Evolutionary conservation across 2,329 filamentous ascomycete genomes (phyloP).

Genomic region (Zelopaecilomyces penicillatus): DNA sequence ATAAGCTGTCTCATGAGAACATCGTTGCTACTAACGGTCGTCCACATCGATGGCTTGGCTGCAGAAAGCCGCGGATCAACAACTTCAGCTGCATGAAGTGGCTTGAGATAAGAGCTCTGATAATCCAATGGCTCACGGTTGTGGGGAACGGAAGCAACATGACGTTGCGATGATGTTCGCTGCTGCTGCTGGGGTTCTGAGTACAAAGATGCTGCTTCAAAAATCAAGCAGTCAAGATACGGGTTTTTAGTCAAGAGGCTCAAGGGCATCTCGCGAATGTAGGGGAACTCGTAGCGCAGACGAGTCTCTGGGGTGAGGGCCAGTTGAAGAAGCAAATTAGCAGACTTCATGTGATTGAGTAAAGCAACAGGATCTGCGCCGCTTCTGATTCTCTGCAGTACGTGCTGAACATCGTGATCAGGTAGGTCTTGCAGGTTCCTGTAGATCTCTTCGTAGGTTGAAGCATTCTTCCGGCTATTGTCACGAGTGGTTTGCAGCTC

Average conservation of each 20-base stretch:
- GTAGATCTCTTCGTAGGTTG: too few species aligned
- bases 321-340: constrained; percentile 30
- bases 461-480: too few species aligned
- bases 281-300: constrained; percentile 32
- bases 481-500: too few species aligned
- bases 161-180: constrained; percentile 16
- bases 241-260: constrained; percentile 13
- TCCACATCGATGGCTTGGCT: constrained; percentile 23
- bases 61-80: constrained; percentile 20
- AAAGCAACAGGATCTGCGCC: constrained; percentile 23
- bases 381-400: constrained; percentile 27
- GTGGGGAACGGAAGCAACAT: constrained; percentile 11
- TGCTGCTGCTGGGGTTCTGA: background rate
- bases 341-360: constrained; percentile 25
- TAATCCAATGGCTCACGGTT: too few species aligned
- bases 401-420: constrained; percentile 22
- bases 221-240: constrained; percentile 19
- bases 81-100: constrained; percentile 21
- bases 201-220: constrained; percentile 14
- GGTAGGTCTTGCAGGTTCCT: constrained; percentile 1
- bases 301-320: constrained; percentile 28
- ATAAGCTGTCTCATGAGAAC: constrained; percentile 19
- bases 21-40: constrained; percentile 22
- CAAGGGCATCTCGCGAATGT: constrained; percentile 16
- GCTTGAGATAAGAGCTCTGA: constrained; percentile 3